Conservation (phyloP, 495 filamentous ascomycete genomes). For the Cudoniella acicularis region DNA sequence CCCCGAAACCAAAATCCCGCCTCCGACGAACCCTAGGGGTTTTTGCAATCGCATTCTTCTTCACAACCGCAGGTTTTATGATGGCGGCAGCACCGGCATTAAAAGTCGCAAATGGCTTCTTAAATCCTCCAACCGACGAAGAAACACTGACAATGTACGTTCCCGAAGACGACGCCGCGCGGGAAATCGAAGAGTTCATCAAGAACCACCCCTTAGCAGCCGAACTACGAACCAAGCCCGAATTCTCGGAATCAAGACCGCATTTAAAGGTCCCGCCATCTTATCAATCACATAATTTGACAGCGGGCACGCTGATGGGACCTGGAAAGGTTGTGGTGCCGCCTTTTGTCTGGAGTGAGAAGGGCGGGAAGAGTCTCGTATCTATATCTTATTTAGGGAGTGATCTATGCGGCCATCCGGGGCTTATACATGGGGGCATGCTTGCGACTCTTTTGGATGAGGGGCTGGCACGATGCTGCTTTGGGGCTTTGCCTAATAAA, state of each 20-base stretch:
- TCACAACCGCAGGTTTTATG: constrained; percentile 47
- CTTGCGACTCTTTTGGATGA: constrained; percentile 92
- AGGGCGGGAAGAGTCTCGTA: constrained; percentile 66
- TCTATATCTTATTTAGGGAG: constrained; percentile 75
- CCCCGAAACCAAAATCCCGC: constrained; percentile 17
- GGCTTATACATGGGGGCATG: constrained; percentile 88
- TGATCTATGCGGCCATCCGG: constrained; percentile 85
- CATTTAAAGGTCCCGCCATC: constrained; percentile 75
- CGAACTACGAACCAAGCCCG: constrained; percentile 61
- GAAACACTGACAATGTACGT: constrained; percentile 67
- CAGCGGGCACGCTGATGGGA: constrained; percentile 74
- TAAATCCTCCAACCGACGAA: constrained; percentile 60
- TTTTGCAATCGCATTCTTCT: constrained; percentile 37
- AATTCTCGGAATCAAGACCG: constrained; percentile 74
- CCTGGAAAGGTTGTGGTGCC: constrained; percentile 77
- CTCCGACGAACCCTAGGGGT: constrained; percentile 29
- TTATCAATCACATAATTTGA: constrained; percentile 70
- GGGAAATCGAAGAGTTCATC: constrained; percentile 67
- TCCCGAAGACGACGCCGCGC: constrained; percentile 56
- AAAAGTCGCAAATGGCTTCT: constrained; percentile 37
- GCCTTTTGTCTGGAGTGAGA: constrained; percentile 70
- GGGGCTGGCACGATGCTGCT: constrained; percentile 85
- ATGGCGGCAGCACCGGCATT: constrained; percentile 49
- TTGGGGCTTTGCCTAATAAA: constrained; percentile 82
- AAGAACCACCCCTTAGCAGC: constrained; percentile 67